Conservation (phyloP, 2,329 filamentous ascomycete species). For the Fusarium sp. region DNA sequence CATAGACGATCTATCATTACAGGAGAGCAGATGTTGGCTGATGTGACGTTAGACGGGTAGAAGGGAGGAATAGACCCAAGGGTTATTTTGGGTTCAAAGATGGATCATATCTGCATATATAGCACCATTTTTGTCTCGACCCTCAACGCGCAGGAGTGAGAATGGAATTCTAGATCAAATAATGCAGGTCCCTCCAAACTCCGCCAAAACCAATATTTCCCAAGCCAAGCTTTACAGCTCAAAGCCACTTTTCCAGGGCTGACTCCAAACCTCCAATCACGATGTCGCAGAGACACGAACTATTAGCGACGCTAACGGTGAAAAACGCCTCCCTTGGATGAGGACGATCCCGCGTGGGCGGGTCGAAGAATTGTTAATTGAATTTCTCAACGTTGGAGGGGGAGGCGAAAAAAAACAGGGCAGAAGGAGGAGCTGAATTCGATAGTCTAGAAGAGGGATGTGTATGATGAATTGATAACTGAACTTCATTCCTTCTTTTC, state of each 20-base stretch:
- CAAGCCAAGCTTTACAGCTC: constrained; percentile 28
- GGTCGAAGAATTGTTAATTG: constrained; percentile 29
- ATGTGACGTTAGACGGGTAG: not conserved
- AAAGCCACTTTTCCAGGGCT: constrained; percentile 36
- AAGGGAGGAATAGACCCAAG: constrained; percentile 15
- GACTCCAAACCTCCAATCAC: constrained; percentile 33
- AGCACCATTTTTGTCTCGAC: constrained; percentile 1
- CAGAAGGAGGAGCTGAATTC: constrained; percentile 11
- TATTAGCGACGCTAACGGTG: constrained; percentile 36
- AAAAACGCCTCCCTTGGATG: constrained; percentile 24
- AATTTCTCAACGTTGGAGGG: constrained; percentile 16
- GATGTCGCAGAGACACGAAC: constrained; percentile 13
- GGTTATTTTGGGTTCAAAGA: not conserved
- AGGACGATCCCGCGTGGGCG: constrained; percentile 25
- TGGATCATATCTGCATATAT: constrained; percentile 1
- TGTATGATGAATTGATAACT: constrained; percentile 18
- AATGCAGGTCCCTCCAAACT: constrained; percentile 1
- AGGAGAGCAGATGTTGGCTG: not conserved
- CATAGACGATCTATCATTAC: constrained; percentile 15
- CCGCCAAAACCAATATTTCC: constrained; percentile 19
- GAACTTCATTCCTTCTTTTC: not conserved
- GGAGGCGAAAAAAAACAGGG: constrained; percentile 26
- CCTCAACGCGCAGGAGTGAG: constrained; percentile 3
- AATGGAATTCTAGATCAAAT: constrained; percentile 21
- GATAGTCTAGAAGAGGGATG: constrained; percentile 27